These are phyloP conservation scores for Ophiostoma ulmi DNA, from an alignment of 2,329 filamentous ascomycete species.

Conservation along the genomic window DNA sequence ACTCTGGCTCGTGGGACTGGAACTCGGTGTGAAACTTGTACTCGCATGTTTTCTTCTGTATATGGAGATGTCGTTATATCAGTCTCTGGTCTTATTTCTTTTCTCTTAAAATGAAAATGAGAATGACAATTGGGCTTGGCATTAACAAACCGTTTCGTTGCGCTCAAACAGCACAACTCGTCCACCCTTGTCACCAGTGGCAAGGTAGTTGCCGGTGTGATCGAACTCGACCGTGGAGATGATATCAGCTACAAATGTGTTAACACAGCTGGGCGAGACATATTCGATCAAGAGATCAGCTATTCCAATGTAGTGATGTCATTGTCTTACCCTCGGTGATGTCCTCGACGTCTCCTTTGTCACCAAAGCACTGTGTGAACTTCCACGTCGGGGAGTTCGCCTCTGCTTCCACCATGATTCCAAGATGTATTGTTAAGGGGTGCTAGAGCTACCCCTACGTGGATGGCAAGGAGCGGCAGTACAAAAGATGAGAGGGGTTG, in stretches of 20 bases:
- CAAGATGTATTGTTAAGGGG: conserved; percentile 24
- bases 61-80: conserved; percentile 28
- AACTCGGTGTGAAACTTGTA: conserved; percentile 99
- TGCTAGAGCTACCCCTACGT: conserved; percentile 21
- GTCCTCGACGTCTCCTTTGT: conserved; percentile 98
- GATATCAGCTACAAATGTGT: conserved; percentile 62
- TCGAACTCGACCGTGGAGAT: conserved; percentile 90
- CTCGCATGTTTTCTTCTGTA: conserved; percentile 98
- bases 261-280: conserved; percentile 11
- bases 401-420: conserved; percentile 93
- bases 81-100: conserved; percentile 28
- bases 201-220: conserved; percentile 82
- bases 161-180: conserved; percentile 82
- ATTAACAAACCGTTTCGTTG: conserved; percentile 78
- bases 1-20: conserved; percentile 98
- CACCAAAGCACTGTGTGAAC: conserved; percentile 99
- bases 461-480: background rate
- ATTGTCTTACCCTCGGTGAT: conserved; percentile 78
- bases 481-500: background rate
- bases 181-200: conserved; percentile 84
- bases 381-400: conserved; percentile 96
- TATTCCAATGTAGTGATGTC: background rate
- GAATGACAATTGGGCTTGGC: background rate
- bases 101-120: no score
- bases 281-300: background rate